These are phyloP conservation scores for Ensete ventricosum DNA, from an alignment of 176 grass and related monocot species.

Conservation along the genomic window DNA sequence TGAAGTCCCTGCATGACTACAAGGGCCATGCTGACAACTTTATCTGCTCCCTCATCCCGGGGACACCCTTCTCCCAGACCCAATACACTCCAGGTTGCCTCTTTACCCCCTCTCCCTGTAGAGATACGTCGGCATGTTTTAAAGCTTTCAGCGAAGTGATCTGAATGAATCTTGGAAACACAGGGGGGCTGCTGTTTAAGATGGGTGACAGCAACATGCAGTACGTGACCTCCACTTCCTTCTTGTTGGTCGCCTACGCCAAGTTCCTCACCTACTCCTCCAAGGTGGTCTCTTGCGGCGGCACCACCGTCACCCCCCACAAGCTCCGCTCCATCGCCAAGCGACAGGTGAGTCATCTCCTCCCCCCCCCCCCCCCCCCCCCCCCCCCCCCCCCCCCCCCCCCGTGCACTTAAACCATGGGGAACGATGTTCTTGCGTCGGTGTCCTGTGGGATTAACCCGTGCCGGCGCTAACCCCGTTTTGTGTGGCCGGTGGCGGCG, in stretches of 20 bases:
- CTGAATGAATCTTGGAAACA: background rate
- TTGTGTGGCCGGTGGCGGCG: background rate
- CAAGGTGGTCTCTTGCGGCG: constrained; percentile 50
- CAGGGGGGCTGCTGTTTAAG: constrained; percentile 64
- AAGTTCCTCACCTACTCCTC: constrained; percentile 76
- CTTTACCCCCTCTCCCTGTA: background rate
- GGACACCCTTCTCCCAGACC: constrained; percentile 41
- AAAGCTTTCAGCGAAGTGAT: background rate
- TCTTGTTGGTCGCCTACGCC: constrained; percentile 85
- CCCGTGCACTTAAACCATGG: no score
- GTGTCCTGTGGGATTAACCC: background rate
- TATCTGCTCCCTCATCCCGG: constrained; percentile 84
- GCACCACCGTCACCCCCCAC: constrained; percentile 45
- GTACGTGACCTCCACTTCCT: constrained; percentile 90
- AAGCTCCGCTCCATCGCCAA: constrained; percentile 67
- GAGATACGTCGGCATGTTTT: background rate
- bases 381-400: no score
- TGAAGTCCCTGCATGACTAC: constrained; percentile 57
- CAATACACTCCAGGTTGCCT: constrained; percentile 44
- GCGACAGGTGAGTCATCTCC: constrained; percentile 42
- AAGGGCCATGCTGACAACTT: constrained; percentile 80
- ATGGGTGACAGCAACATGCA: constrained; percentile 95
- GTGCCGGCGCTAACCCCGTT: background rate
- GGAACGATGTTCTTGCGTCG: no score
- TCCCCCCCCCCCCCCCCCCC: no score